Conservation (phyloP, 441 rosid genomes). For the Rhodomyrtus psidioides region DNA sequence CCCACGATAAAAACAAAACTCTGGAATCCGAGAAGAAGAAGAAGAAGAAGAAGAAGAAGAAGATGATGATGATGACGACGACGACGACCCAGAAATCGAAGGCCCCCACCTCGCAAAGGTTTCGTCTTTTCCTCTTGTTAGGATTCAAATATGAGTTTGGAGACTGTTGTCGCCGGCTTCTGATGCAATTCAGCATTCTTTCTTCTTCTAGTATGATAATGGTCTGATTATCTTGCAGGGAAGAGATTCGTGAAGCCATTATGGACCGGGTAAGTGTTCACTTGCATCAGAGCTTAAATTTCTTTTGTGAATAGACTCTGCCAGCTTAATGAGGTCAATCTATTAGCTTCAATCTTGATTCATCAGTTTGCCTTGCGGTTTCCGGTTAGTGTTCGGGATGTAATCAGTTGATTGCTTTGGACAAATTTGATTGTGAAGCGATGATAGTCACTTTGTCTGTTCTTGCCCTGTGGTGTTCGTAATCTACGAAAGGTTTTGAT, state of each 20-base stretch:
- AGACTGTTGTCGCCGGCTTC: not conserved
- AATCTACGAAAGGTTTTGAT: not conserved
- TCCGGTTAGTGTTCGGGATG: not conserved
- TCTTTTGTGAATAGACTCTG: not conserved
- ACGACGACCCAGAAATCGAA: too few relatives aligned
- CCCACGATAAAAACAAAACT: not conserved
- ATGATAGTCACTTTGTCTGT: not conserved
- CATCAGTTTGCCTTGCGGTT: not conserved
- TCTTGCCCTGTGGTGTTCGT: not conserved
- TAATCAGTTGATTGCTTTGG: not conserved
- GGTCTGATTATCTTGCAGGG: constrained; percentile 27
- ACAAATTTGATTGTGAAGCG: not conserved
- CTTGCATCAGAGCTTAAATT: not conserved
- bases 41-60: too few relatives aligned
- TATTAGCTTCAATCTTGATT: not conserved
- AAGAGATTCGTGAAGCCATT: constrained; percentile 66
- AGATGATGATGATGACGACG: too few relatives aligned
- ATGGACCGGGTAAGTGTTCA: constrained; percentile 36
- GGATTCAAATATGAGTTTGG: not conserved
- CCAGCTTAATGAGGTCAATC: not conserved
- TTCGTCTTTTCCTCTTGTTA: not conserved
- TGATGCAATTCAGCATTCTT: not conserved
- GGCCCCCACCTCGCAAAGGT: constrained; percentile 60
- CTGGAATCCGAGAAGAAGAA: not conserved
- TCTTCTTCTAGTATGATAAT: not conserved